Evolutionary conservation across 352 stramenopile species (phyloP).

Genomic region (Phytophthora tubulina): DNA sequence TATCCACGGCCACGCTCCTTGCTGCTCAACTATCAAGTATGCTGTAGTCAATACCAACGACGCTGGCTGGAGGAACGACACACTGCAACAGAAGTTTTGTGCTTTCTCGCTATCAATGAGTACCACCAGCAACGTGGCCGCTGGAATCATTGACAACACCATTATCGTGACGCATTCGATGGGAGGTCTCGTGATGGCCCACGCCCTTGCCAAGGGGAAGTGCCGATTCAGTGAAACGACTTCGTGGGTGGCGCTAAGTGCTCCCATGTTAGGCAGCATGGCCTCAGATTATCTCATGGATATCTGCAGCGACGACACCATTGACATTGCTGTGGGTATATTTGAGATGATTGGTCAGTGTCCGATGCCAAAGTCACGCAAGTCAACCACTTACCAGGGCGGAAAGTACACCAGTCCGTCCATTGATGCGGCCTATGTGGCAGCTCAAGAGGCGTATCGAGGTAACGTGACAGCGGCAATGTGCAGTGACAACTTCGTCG

Average conservation of each 20-base stretch:
- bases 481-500: slow-evolving; percentile 48
- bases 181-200: slow-evolving; percentile 40
- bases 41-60: slow-evolving; percentile 53
- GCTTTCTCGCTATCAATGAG: slow-evolving; percentile 39
- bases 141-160: slow-evolving; percentile 34
- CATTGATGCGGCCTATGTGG: slow-evolving; percentile 36
- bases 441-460: slow-evolving; percentile 42
- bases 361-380: slow-evolving; percentile 30
- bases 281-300: slow-evolving; percentile 42
- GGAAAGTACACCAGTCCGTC: slow-evolving; percentile 30
- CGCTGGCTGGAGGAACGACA: slow-evolving; percentile 52
- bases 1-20: slow-evolving; percentile 37
- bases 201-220: slow-evolving; percentile 32
- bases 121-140: slow-evolving; percentile 15
- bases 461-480: slow-evolving; percentile 46
- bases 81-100: slow-evolving; percentile 53
- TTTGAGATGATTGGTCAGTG: slow-evolving; percentile 47
- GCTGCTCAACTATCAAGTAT: slow-evolving; percentile 52
- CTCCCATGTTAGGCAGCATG: slow-evolving; percentile 53
- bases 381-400: slow-evolving; percentile 44
- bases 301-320: slow-evolving; percentile 33
- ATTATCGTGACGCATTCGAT: slow-evolving; percentile 62
- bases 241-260: slow-evolving; percentile 44
- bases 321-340: slow-evolving; percentile 18
- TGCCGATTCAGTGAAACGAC: slow-evolving; percentile 27